Base-by-base conservation (phyloP, 2,329 filamentous ascomycete genomes). In the Cercospora brassicicola region DNA sequence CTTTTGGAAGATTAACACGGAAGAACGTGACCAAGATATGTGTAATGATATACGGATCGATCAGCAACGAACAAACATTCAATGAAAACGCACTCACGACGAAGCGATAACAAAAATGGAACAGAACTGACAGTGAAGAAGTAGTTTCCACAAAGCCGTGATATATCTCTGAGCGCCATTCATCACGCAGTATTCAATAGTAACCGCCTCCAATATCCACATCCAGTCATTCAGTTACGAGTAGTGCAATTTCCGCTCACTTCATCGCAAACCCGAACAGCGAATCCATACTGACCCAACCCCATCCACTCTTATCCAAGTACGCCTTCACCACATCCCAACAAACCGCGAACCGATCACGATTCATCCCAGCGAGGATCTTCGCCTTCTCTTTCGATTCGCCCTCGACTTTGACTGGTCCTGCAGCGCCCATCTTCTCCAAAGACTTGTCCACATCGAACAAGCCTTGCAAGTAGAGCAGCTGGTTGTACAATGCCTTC, bases 401-500 rank as follows among this genome's bases (percentile, higher is more conserved):
- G 74, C 88, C 86, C 70, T 88, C 77, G 8, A 66, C 66, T 71
- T 79, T 76, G 18, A 75, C 73, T 36, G n/a, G 80, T 20, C 66
- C 67, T 13, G 59, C 66, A 60, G 72, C 71, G 18, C 71, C 70
- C 65, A 78, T 83, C 56, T 78, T 80, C 20, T 79, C 77, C 71
- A 88, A 87, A 13, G 91, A 91, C 81, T 92, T 93, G 70, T 98
- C 94, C 2, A 96, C 91, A 79, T 99, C 94, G 84, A 93, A 99
- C 65, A 98, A 81, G 59, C 86, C 86, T 31, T 91, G 87, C 78
- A 94, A 91, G 82, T 97, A 99, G 64, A 98, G 82, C 48, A 99
- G 84, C 81, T 99, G 95, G 79, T 96, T 98, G 82, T 97, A 98
- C 67, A 98, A 86, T 75, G 91, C 90, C 81, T 95, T 94, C 82